These are phyloP conservation scores for Globisporangium sylvaticum DNA, from an alignment of 352 stramenopile species.

Conservation along the genomic window DNA sequence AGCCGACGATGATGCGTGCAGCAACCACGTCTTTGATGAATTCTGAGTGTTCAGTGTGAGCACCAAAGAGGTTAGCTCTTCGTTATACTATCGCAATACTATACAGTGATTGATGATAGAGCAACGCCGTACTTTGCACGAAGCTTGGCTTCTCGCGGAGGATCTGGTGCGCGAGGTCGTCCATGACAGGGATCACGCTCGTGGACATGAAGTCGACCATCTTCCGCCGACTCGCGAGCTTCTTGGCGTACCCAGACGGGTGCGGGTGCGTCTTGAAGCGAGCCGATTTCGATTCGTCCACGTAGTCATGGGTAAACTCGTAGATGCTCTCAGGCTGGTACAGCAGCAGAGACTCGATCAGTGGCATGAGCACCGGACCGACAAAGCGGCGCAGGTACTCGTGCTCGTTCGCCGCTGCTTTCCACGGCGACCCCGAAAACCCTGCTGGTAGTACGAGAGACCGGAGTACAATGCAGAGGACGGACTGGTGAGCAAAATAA, in stretches of 20 bases:
- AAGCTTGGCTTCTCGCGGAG: slow-evolving; percentile 64
- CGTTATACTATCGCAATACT: no score
- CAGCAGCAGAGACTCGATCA: slow-evolving; percentile 75
- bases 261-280: slow-evolving; percentile 29
- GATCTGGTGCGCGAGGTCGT: slow-evolving; percentile 79
- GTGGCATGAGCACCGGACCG: slow-evolving; percentile 76
- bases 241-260: slow-evolving; percentile 53
- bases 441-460: not conserved
- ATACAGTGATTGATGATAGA: no score
- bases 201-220: slow-evolving; percentile 87
- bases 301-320: slow-evolving; percentile 78
- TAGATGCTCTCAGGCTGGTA: slow-evolving; percentile 80
- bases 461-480: not conserved
- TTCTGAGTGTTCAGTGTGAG: slow-evolving; percentile 16
- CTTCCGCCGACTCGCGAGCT: slow-evolving; percentile 61
- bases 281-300: slow-evolving; percentile 46
- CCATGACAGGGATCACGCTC: slow-evolving; percentile 81
- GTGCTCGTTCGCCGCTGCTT: slow-evolving; percentile 55
- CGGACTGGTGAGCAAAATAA: not conserved
- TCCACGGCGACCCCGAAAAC: slow-evolving; percentile 6
- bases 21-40: slow-evolving; percentile 67
- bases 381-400: slow-evolving; percentile 78
- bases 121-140: slow-evolving; percentile 34
- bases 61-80: not conserved
- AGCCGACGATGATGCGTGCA: slow-evolving; percentile 45